A percentile compares a stretch with the other conserved stretches of the same genome.
phyloP scores from a whole-genome alignment of 139 green algal genomes.

The Zygnema circumcarinatum region DNA sequence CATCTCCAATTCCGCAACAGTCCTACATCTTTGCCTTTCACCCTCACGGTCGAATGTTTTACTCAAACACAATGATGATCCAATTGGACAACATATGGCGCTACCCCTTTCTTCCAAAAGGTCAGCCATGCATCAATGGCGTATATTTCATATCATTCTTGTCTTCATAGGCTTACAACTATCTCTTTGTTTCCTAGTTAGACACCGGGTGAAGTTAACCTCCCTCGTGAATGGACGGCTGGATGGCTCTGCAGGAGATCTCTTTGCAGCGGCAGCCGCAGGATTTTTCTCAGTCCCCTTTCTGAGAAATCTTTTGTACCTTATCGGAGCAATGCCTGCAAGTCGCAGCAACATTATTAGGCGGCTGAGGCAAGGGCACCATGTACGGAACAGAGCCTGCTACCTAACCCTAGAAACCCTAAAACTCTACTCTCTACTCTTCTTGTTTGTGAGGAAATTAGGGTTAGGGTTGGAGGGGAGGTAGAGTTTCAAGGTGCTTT shows the following conservation, averaged over 20 bases:
- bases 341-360: constrained; percentile 40
- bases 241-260: constrained; percentile 14
- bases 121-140: constrained; percentile 13
- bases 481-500: too few species aligned
- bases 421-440: not conserved
- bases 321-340: constrained; percentile 34
- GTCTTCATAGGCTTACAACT: too few species aligned
- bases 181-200: too few species aligned
- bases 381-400: constrained; percentile 9
- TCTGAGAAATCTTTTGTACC: constrained; percentile 46
- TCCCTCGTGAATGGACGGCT: too few species aligned
- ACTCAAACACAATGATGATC: constrained; percentile 45
- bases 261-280: constrained; percentile 36
- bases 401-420: not conserved
- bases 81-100: constrained; percentile 42
- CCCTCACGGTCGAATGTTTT: constrained; percentile 61
- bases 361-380: constrained; percentile 19
- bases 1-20: not conserved
- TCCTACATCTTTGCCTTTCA: constrained; percentile 57
- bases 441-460: not conserved
- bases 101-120: constrained; percentile 28
- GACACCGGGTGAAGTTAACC: too few species aligned
- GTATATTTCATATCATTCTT: too few species aligned
- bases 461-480: too few species aligned
- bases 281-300: constrained; percentile 53